These are phyloP conservation scores for Rostrohypoxylon terebratum DNA, from an alignment of 495 filamentous ascomycete genomes.

Conservation along the genomic window DNA sequence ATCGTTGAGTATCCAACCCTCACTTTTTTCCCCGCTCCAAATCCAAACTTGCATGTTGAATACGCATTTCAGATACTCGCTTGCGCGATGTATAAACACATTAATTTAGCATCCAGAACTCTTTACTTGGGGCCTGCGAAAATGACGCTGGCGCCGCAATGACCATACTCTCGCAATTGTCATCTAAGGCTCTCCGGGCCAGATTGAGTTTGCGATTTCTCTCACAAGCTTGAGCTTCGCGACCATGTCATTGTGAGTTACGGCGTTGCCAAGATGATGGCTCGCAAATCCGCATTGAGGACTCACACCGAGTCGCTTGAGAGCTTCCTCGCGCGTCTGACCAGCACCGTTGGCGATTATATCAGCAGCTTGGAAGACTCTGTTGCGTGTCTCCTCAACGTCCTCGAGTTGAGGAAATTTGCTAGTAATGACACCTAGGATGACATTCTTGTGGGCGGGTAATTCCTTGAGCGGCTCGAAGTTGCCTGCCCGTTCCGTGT, in stretches of 20 bases:
- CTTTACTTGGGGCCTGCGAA: neutral
- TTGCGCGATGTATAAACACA: neutral
- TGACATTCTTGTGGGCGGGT: slow-evolving; percentile 74
- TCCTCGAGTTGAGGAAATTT: slow-evolving; percentile 76
- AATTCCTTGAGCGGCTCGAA: slow-evolving; percentile 76
- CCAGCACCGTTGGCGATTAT: slow-evolving; percentile 70
- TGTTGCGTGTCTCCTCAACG: slow-evolving; percentile 69
- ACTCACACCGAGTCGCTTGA: slow-evolving; percentile 72
- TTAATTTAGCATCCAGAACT: neutral
- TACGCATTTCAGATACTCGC: slow-evolving; percentile 31
- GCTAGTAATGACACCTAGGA: slow-evolving; percentile 74
- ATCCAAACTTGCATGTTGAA: slow-evolving; percentile 44
- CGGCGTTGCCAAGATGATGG: slow-evolving; percentile 69
- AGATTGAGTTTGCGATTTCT: slow-evolving; percentile 71
- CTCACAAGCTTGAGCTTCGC: slow-evolving; percentile 71
- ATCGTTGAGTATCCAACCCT: slow-evolving; percentile 4
- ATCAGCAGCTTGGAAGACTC: slow-evolving; percentile 71
- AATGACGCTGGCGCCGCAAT: neutral
- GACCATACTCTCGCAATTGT: neutral
- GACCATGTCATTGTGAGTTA: slow-evolving; percentile 71
- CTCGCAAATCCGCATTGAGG: slow-evolving; percentile 79
- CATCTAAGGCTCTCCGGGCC: slow-evolving; percentile 66
- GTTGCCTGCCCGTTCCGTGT: slow-evolving; percentile 72
- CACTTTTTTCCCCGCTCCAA: neutral
- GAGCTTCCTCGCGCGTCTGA: slow-evolving; percentile 66